These are phyloP conservation scores for Fusarium paranaense DNA, from an alignment of 2,329 filamentous ascomycete species.

Conservation along the genomic window DNA sequence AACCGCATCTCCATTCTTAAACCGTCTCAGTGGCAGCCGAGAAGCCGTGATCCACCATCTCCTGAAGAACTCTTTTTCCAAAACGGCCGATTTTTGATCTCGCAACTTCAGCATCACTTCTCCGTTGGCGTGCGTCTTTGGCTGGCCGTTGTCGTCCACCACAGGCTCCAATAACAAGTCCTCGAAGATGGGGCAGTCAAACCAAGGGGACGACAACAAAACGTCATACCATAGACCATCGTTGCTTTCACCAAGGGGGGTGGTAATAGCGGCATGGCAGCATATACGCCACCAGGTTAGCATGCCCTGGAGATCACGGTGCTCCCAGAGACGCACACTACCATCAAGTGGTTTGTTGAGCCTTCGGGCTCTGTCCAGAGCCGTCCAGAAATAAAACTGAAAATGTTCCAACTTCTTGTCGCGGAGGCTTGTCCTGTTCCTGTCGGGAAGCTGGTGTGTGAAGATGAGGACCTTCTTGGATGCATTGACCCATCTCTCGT, in stretches of 20 bases:
- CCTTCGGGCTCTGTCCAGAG: conserved; percentile 34
- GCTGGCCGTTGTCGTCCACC: too few relatives aligned
- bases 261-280: too few relatives aligned
- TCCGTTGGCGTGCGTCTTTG: too few relatives aligned
- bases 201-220: conserved; percentile 44
- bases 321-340: neutral
- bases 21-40: conserved; percentile 34
- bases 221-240: conserved; percentile 42
- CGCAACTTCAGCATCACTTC: too few relatives aligned
- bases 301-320: conserved; percentile 17
- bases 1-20: conserved; percentile 26
- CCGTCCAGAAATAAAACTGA: conserved; percentile 42
- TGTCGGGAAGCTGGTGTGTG: neutral
- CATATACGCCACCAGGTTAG: conserved; percentile 48
- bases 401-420: conserved; percentile 25
- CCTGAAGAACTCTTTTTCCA: conserved; percentile 42
- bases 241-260: too few relatives aligned
- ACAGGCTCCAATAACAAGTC: too few relatives aligned
- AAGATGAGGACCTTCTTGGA: neutral
- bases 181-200: conserved; percentile 37
- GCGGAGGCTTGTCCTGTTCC: neutral
- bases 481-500: conserved; percentile 7
- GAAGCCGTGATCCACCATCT: conserved; percentile 39
- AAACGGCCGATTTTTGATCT: too few relatives aligned
- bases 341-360: neutral